Evolutionary conservation across 225 moss, liverwort and hornwort species (phyloP), one percentile per base, ranked within the genome.

Genomic region (Marchantia paleacea): DNA sequence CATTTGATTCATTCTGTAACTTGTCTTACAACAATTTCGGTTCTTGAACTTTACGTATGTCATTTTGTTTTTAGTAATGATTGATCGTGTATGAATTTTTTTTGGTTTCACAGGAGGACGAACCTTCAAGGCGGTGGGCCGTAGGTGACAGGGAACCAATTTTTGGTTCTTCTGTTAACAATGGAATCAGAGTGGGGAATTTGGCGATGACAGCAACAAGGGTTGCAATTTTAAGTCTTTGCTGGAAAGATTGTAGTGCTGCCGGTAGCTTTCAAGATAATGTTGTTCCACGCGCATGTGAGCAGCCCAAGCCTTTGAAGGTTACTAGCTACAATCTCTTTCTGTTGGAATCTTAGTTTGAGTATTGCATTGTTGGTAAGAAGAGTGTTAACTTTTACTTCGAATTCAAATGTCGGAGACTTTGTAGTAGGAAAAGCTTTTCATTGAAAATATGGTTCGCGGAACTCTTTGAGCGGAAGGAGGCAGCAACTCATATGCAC

Each of bases 141-240:
- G 67, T 75, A 29, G 68, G 71, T 70, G 80, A 82, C 25, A 80
- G 30, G 61, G 85, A 85, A 58, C 82, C 82, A 55, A 69, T 52
- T 28, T 65, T 79, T 47, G 62, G 69, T 67, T 88, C 81, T 71
- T 52, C 72, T 69, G 79, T 63, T 9, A 57, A 55, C 55, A 81
- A 79, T 79, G 85, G 80, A 49, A 57, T 81, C 30, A 83, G 77
- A 87, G 91, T 88, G 85, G 93, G 84, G 79, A 92, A 86, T 91
- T 85, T 90, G 60, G 92, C 95, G 51, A 90, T 90, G 87, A 83
- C 93, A 75, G 95, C 97, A 74, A 95, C 95, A 66, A 93, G 89
- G 85, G 91, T 99, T 75, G 97, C 97, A 67, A 83, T 99, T 60
- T 87, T 99, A 15, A 91, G 90, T 64, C 82, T 99, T 39, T 89